Evolutionary conservation across 331 rosid species (phyloP), one percentile per base, ranked within the genome.

Genomic region (Arachis monticola): DNA sequence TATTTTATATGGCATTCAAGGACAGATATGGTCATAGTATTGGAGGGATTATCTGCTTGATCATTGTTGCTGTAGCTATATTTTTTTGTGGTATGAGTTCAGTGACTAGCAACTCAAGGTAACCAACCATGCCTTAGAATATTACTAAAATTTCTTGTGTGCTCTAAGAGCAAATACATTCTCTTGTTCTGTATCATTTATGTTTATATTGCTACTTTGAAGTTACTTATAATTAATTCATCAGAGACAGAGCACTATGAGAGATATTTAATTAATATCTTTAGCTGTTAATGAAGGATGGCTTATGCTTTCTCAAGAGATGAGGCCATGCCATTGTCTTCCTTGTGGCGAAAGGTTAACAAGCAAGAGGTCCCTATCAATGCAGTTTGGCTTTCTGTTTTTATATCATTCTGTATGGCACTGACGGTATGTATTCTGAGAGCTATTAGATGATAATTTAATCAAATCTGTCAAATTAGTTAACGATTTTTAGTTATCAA

Each of bases 11-110:
- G 61, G 93, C 87, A 59, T 94, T 94, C 88, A 90, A 94, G 90
- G 80, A 67, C 61, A 87, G 98, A 83, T 94, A 87, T 78, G 98
- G 98, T 7, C 77, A 59, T 74, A 97, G 97, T 74, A 70, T 81
- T 77, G 98, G 98, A 72, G 98, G 98, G 17, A 91, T 94, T 72
- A 52, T 91, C 75, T 94, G 98, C 88, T 83, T 94, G 78, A 89
- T 86, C 51, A 86, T 91, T 64, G 88, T 94, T 81, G 93, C 91
- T 12, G 82, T 91, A 72, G 96, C 97, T 57, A 90, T 91, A 66
- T 94, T 94, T 76, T 91, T 94, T 84, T 91, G 97, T 78, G 98
- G 98, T 17, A 91, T 94, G 97, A 92, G 98, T 73, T 94, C 98
- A 14, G 87, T 94, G 77, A 94, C 98, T 7, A 90, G 96, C 83